Evolutionary conservation across 2,329 filamentous ascomycete genomes (phyloP), one percentile per base, ranked within the genome.

Genomic region (Fusarium brevicatenulatum): DNA sequence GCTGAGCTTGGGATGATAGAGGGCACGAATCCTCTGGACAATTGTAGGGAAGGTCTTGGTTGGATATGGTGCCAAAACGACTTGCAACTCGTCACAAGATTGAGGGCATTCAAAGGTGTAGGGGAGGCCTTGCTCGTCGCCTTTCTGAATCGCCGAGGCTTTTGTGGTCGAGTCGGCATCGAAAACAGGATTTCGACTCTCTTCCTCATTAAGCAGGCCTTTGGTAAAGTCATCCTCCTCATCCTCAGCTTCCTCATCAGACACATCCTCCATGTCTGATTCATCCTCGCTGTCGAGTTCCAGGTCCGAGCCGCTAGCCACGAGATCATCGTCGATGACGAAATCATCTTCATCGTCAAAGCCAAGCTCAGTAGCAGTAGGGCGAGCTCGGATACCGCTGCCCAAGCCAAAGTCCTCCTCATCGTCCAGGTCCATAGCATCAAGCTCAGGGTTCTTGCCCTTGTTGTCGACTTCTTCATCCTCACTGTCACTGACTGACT

Each of bases 291-390:
- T 87, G 42, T 86, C 87, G 12, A 87, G 82, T 34, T 92, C 89
- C n/a, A 91, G 78, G 43, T 92, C 91, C 10, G 93, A 95, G 42
- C 91, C 93, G 74, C 91, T 95, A 18, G 95, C 95, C 39, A 98
- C 88, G 21, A 98, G 87, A 78, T 97, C 92, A 70, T 96, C 93
- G 66, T 98, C 95, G 70, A 98, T 91, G 32, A 95, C 80, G 77
- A 98, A 98, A 76, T 98, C 94, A 76, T 98, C 95, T 79, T 98
- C 95, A 75, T 98, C 95, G 73, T 97, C 95, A 39, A 97, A 91
- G 10, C 91, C 93, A 23, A 95, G 81, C 65, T 92, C 88, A 16
- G 88, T 86, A 7, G 87, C 88, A 12, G 89, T 90, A 37, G 86
- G 86, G 30, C 86, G 85, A 59, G 85, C 83, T 76, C 85, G 88